These are phyloP conservation scores for Asterionellopsis glacialis DNA, from an alignment of 108 stramenopile species.

Conservation along the genomic window DNA sequence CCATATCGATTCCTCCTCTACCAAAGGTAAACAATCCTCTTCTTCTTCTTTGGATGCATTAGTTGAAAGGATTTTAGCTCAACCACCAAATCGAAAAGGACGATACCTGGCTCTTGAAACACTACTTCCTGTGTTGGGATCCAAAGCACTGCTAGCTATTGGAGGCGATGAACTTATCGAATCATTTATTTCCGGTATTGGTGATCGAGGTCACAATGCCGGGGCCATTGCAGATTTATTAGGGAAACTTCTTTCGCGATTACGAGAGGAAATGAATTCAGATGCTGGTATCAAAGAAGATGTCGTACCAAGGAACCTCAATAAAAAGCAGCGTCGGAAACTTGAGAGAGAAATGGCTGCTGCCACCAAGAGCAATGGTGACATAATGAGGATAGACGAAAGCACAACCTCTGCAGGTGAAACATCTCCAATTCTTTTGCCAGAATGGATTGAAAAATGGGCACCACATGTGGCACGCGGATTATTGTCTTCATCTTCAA, in stretches of 20 bases:
- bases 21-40: too few species aligned
- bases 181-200: slow-evolving; percentile 47
- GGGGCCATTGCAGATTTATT: slow-evolving; percentile 57
- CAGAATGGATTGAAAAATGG: slow-evolving; percentile 36
- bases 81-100: slow-evolving; percentile 53
- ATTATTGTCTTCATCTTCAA: slow-evolving; percentile 15
- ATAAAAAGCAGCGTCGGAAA: slow-evolving; percentile 1
- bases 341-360: slow-evolving; percentile 2
- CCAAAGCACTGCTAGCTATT: slow-evolving; percentile 8
- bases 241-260: slow-evolving; percentile 30
- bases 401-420: too few species aligned
- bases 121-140: slow-evolving; percentile 37
- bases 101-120: slow-evolving; percentile 57
- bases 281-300: slow-evolving; percentile 5
- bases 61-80: slow-evolving; percentile 25
- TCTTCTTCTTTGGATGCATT: slow-evolving; percentile 17
- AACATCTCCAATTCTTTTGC: slow-evolving; percentile 1
- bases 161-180: slow-evolving; percentile 4
- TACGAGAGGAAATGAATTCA: slow-evolving; percentile 15
- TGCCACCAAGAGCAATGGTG: not conserved
- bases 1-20: too few species aligned
- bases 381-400: not conserved
- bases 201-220: slow-evolving; percentile 40
- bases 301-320: slow-evolving; percentile 3
- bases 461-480: slow-evolving; percentile 33